Percentiles rank a stretch among this genome's conserved stretches.
These are phyloP conservation scores for Ganoderma leucocontextum DNA, from an alignment of 1,284 basidiomycete genomes.

Conservation along the genomic window DNA sequence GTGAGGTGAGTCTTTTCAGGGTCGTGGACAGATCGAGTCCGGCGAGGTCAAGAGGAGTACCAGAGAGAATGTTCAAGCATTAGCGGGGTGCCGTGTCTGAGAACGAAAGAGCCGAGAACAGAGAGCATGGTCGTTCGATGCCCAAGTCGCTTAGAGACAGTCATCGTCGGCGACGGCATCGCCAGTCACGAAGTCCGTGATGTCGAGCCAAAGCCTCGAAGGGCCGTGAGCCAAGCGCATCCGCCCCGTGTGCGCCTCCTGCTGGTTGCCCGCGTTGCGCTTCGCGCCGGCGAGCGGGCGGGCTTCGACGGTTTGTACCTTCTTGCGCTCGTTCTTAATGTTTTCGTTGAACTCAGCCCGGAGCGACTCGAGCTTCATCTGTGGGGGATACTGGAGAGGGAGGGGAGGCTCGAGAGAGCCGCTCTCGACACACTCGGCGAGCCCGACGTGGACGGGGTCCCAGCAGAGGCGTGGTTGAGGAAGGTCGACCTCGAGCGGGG, in stretches of 20 bases:
- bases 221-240: not conserved
- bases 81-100: not conserved
- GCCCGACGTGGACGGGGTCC: conserved; percentile 8
- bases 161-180: not conserved
- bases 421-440: conserved; percentile 8
- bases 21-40: not conserved
- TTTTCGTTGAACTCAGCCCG: conserved; percentile 7
- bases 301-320: conserved; percentile 4
- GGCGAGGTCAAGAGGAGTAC: not conserved
- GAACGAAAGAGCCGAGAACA: not conserved
- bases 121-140: not conserved
- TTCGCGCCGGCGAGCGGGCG: conserved; percentile 18
- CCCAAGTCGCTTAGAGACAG: not conserved
- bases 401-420: conserved; percentile 5
- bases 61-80: not conserved
- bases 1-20: not conserved
- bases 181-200: not conserved
- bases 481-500: conserved; percentile 21
- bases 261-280: conserved; percentile 10
- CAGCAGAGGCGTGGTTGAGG: conserved; percentile 6
- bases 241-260: conserved; percentile 14
- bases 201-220: conserved; percentile 6
- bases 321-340: not conserved
- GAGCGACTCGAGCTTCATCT: not conserved
- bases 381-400: not conserved